Percentiles rank a stretch among this genome's conserved stretches.
Evolutionary conservation across 768 basidiomycete species (phyloP).

Genomic region (Leccinum arenicola): DNA sequence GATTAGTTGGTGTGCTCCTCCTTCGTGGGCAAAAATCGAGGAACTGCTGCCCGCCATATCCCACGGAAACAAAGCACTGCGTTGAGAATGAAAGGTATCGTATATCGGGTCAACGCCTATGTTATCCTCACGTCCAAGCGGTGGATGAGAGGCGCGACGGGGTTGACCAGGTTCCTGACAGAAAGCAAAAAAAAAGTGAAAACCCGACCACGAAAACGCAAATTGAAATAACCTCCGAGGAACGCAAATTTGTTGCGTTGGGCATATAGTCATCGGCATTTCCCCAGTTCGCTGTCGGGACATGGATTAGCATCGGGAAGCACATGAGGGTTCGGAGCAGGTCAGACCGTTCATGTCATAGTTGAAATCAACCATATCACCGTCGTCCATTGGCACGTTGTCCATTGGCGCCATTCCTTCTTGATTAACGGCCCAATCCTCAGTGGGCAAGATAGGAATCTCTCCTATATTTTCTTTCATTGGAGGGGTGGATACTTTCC

Average conservation of each 20-base stretch:
- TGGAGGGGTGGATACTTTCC: constrained; percentile 31
- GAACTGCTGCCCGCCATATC: constrained; percentile 75
- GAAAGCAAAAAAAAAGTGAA: constrained; percentile 16
- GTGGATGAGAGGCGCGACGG: constrained; percentile 63
- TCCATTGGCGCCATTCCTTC: constrained; percentile 5
- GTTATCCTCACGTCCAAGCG: constrained; percentile 48
- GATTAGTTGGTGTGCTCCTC: constrained; percentile 31
- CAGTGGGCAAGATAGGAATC: not conserved
- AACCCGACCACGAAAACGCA: not conserved
- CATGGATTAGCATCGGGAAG: constrained; percentile 10
- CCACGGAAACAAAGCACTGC: constrained; percentile 78
- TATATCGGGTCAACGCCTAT: constrained; percentile 45
- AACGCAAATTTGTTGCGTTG: constrained; percentile 33
- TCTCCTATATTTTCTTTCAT: not conserved
- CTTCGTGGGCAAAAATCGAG: constrained; percentile 40
- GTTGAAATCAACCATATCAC: constrained; percentile 22
- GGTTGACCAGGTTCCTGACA: constrained; percentile 80
- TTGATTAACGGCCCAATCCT: constrained; percentile 16
- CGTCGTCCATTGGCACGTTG: constrained; percentile 9
- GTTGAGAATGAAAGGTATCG: constrained; percentile 51
- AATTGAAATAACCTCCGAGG: constrained; percentile 58
- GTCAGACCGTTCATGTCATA: constrained; percentile 24
- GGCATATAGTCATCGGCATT: constrained; percentile 15
- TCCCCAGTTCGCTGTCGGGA: constrained; percentile 23
- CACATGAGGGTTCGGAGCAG: not conserved